Conservation (phyloP, 148 eudicot genomes). For the Selenicereus undatus region DNA sequence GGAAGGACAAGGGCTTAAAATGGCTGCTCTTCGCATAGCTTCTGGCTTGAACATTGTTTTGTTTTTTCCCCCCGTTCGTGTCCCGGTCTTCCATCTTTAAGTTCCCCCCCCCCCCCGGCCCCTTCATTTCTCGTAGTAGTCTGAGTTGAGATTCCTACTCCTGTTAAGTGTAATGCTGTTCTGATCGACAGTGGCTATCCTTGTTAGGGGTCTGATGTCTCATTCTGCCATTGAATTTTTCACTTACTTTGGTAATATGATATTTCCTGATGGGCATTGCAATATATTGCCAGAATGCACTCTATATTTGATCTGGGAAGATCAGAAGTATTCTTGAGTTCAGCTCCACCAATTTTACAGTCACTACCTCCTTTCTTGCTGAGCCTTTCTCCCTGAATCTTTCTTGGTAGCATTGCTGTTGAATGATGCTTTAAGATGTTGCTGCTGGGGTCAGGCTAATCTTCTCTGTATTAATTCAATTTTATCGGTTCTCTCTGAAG, state of each 20-base stretch:
- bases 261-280: background rate
- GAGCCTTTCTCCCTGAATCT: too few relatives aligned
- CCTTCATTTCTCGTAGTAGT: too few relatives aligned
- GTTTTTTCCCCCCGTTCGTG: background rate
- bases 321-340: too few relatives aligned
- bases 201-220: background rate
- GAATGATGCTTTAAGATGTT: too few relatives aligned
- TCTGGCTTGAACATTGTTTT: background rate
- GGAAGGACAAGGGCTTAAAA: constrained; percentile 34
- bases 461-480: too few relatives aligned
- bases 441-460: too few relatives aligned
- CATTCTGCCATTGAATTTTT: too few relatives aligned
- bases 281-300: background rate
- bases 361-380: too few relatives aligned
- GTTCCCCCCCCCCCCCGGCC: too few relatives aligned
- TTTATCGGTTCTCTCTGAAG: too few relatives aligned
- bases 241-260: background rate
- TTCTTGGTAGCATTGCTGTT: too few relatives aligned
- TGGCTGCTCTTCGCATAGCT: background rate
- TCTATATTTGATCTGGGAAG: background rate
- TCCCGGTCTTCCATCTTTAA: background rate
- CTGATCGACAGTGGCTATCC: background rate
- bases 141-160: background rate
- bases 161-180: background rate
- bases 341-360: too few relatives aligned